Conservation (phyloP, 345 rosid species). For the Linum usitatissimum region DNA sequence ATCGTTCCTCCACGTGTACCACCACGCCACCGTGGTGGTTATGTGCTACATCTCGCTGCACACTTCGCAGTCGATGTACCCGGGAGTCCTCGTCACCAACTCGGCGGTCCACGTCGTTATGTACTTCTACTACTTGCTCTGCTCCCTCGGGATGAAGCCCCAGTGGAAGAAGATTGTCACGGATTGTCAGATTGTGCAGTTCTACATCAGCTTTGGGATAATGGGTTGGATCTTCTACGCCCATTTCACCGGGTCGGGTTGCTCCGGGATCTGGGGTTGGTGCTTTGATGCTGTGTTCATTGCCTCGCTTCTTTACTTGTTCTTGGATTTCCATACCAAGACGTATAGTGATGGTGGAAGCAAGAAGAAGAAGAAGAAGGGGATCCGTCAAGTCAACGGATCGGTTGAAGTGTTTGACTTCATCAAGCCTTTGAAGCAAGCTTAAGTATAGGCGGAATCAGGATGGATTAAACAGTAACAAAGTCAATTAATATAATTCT, state of each 20-base stretch:
- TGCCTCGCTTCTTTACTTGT: background rate
- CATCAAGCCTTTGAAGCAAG: background rate
- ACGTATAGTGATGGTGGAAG: background rate
- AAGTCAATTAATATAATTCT: too few relatives aligned
- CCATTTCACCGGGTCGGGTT: conserved; percentile 1
- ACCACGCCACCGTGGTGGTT: conserved; percentile 5
- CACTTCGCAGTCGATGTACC: conserved; percentile 4
- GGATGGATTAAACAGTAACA: too few relatives aligned
- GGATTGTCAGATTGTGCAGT: conserved; percentile 7
- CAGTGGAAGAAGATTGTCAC: conserved; percentile 6
- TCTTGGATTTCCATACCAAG: conserved; percentile 4
- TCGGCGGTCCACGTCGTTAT: conserved; percentile 2
- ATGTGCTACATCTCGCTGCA: conserved; percentile 5
- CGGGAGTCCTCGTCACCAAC: conserved; percentile 1
- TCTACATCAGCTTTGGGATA: background rate
- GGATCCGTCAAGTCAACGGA: background rate
- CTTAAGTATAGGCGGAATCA: background rate
- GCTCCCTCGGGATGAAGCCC: background rate
- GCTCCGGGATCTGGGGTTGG: conserved; percentile 9
- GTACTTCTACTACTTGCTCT: conserved; percentile 3
- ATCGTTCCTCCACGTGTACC: conserved; percentile 9
- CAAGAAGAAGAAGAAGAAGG: background rate
- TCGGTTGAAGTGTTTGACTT: background rate
- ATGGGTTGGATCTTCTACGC: background rate
- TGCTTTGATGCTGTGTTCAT: conserved; percentile 2